These are phyloP conservation scores for Tetraselmis chui DNA, from an alignment of 139 green algal species.

Conservation along the genomic window DNA sequence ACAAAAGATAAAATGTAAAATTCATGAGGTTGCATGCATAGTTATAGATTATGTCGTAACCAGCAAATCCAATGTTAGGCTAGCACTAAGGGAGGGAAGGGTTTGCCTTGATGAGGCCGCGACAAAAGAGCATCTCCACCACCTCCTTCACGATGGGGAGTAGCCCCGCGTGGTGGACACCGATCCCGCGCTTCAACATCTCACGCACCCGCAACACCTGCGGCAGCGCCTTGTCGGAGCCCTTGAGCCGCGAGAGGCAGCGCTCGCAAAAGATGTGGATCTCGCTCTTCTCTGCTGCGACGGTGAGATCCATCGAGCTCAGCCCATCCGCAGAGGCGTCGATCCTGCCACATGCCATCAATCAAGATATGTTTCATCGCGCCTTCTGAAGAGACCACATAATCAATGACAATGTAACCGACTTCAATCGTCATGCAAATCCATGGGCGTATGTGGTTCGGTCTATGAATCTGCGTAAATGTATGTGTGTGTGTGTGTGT, in stretches of 20 bases:
- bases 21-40: background rate
- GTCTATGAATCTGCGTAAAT: too few relatives aligned
- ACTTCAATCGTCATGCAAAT: too few relatives aligned
- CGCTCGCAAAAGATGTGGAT: slow-evolving; percentile 48
- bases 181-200: slow-evolving; percentile 81
- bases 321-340: slow-evolving; percentile 37
- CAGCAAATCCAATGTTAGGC: too few relatives aligned
- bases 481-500: too few relatives aligned
- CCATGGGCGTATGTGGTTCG: too few relatives aligned
- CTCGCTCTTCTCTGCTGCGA: slow-evolving; percentile 61
- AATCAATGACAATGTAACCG: too few relatives aligned
- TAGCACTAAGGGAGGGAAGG: background rate
- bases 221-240: slow-evolving; percentile 68
- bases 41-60: too few relatives aligned
- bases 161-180: slow-evolving; percentile 92
- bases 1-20: background rate
- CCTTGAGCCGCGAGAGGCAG: slow-evolving; percentile 57
- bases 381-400: too few relatives aligned
- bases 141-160: slow-evolving; percentile 97
- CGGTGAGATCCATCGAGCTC: slow-evolving; percentile 64
- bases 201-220: slow-evolving; percentile 79
- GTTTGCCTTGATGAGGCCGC: slow-evolving; percentile 76
- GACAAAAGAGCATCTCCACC: slow-evolving; percentile 98
- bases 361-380: too few relatives aligned
- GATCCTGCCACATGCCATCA: background rate